These are phyloP conservation scores for Tricladium varicosporioides DNA, from an alignment of 2,329 filamentous ascomycete genomes.

Conservation along the genomic window DNA sequence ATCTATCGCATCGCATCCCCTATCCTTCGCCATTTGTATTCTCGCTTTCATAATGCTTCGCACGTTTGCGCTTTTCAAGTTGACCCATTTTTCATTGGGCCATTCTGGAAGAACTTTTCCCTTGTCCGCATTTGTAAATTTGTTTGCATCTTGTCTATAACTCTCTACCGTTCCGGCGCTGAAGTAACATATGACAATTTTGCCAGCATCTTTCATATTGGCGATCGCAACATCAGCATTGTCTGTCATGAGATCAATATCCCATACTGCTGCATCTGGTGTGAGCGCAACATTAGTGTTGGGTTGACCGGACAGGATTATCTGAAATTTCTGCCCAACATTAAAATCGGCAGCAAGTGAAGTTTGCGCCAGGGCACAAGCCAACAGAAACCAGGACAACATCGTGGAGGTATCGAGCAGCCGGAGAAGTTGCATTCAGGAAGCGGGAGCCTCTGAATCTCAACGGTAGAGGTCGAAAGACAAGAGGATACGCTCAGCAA, in stretches of 20 bases:
- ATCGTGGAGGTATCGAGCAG: conserved; percentile 7
- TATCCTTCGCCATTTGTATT: conserved; percentile 55
- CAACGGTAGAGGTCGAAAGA: neutral
- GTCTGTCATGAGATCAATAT: conserved; percentile 46
- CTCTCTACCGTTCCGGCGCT: conserved; percentile 68
- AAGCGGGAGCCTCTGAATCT: neutral
- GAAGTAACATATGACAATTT: conserved; percentile 73
- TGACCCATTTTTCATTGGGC: conserved; percentile 66
- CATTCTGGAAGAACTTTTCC: conserved; percentile 61
- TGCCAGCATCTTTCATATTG: conserved; percentile 47
- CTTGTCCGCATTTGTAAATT: conserved; percentile 55
- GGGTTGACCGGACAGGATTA: conserved; percentile 9
- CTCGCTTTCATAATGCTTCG: conserved; percentile 61
- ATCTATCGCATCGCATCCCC: conserved; percentile 68
- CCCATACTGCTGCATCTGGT: conserved; percentile 27
- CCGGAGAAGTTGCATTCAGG: neutral
- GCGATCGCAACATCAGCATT: conserved; percentile 42
- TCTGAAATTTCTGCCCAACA: conserved; percentile 21
- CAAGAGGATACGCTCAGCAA: conserved; percentile 1
- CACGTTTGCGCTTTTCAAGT: conserved; percentile 56
- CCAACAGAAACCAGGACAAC: conserved; percentile 10
- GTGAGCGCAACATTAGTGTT: conserved; percentile 10
- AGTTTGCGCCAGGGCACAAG: conserved; percentile 5
- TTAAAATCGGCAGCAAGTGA: conserved; percentile 8
- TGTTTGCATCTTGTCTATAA: conserved; percentile 52